Percentiles rank a stretch among this genome's conserved stretches.
Evolutionary conservation across 228 moss, liverwort and hornwort genomes (phyloP).

Genomic region (Sphagnum magellanicum): DNA sequence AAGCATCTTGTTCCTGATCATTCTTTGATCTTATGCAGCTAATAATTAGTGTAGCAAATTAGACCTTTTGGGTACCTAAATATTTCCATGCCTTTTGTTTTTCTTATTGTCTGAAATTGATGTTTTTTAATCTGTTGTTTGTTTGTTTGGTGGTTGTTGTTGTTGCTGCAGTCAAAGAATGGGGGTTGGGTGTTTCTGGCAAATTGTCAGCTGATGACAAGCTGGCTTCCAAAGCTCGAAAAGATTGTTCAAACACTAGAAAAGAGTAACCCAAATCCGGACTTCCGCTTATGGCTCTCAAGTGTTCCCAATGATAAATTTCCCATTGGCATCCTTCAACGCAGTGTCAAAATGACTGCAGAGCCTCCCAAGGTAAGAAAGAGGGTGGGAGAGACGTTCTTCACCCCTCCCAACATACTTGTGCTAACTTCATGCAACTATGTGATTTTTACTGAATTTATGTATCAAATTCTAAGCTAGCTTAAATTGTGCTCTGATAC

Average conservation of each 20-base stretch:
- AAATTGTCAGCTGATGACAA: constrained; percentile 84
- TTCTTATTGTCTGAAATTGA: too few species aligned
- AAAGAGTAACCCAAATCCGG: constrained; percentile 56
- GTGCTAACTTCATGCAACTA: background rate
- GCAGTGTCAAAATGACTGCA: constrained; percentile 83
- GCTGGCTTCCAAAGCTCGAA: constrained; percentile 72
- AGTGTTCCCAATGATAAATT: constrained; percentile 75
- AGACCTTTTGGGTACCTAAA: too few species aligned
- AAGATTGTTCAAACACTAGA: constrained; percentile 67
- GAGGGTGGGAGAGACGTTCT: background rate
- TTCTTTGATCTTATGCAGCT: too few species aligned
- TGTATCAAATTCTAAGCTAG: too few species aligned
- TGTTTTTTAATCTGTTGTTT: too few species aligned
- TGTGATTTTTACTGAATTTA: background rate
- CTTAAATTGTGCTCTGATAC: too few species aligned
- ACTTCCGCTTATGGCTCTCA: constrained; percentile 73
- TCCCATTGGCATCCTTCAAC: constrained; percentile 69
- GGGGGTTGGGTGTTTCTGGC: constrained; percentile 85
- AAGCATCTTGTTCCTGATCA: too few species aligned
- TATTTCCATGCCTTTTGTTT: too few species aligned
- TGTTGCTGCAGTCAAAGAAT: constrained; percentile 36
- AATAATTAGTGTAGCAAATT: too few species aligned
- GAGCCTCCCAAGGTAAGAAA: constrained; percentile 69
- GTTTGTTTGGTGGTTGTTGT: too few species aligned
- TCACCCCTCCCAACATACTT: background rate